Evolutionary conservation across 148 eudicot genomes (phyloP), one percentile per base, ranked within the genome.

Genomic region (Dianthus caryophyllus): DNA sequence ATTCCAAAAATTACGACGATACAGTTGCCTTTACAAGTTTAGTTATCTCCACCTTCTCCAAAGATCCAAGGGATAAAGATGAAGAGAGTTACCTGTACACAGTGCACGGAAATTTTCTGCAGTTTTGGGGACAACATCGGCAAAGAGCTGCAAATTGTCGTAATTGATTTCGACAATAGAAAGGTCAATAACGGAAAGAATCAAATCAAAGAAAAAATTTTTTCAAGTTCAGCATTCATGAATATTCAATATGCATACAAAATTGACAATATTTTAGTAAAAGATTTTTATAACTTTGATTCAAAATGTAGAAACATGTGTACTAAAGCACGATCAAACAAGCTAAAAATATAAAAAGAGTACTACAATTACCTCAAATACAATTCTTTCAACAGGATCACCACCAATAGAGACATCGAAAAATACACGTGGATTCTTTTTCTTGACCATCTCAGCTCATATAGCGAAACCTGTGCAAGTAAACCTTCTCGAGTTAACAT

Each of bases 101-200:
- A 94, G 88, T 62, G 87, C 90, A 59, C 98, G 90, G 53, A 90
- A 94, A 77, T 94, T 94, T 84, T 94, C 98, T 65, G 98, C 96
- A 9, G 98, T 94, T 81, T 64, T 90, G 48, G 98, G 98, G 79
- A 94, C 98, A 72, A 72, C 80, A 85, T 94, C 89, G 39, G 97
- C 85, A 81, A 90, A 90, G 50, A 94, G 89, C 98, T 94, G 83
- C 88, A 82, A 24, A 71, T 63, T n/a, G n/a, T 56, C 41, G 68
- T 69, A 52, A 61, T 41, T n/a, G 71, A 20, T 57, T 24, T 2
- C 18, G 60, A 62, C 29, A 77, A 57, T 26, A 73, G 22, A 50
- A 16, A 30, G 59, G 47, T 31, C 11, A 54, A 51, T 20, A 25
- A 22, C 14, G 39, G 16, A 33, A 17, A 31, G n/a, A 20, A 66